Evolutionary conservation across 2,329 filamentous ascomycete species (phyloP), one percentile per base, ranked within the genome.

Genomic region (Fusarium proliferatum): DNA sequence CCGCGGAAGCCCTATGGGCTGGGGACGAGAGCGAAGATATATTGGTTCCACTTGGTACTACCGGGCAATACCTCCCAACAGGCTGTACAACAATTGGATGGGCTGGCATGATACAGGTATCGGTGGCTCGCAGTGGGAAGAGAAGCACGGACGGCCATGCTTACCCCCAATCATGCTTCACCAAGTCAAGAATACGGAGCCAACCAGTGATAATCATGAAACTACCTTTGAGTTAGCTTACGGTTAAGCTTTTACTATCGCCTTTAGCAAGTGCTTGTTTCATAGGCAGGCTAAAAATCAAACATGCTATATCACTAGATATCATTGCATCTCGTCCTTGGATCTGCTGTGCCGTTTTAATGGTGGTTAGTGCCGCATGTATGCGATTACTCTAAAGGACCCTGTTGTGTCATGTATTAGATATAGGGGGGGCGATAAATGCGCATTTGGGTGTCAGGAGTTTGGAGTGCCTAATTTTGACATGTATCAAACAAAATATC

Each of bases 81-180:
- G 88, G 46, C 77, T 91, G 45, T 91, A 88, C 80, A 89, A 90
- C 82, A 90, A 91, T 81, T 90, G 88, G 85, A 86, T 91, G 83
- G 89, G 89, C 26, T 90, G 87, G 81, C 83, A 86, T 67, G 88
- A 91, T 74, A 87, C 84, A 17, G 84, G 80, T 17, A 81, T 89
- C 28, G 89, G 89, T 23, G 89, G 89, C 5, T 71, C 80, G 43
- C 81, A 85, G 52, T 91, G 89, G 89, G 89, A 91, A 78, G 81
- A 84, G 67, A 77, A 80, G 36, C 81, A 90, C 75, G 89, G 89
- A 21, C 85, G 89, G 36, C 83, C 87, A 13, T 91, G 89, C 76
- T 80, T 91, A 46, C 89, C 89, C 10, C 85, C 88, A 3, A 86
- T 91, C 74, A 82, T 91, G 72, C 80, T 91, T 49, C 89, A 90